Base-by-base conservation (phyloP, 2,329 filamentous ascomycete genomes). In the Fusarium piperis region DNA sequence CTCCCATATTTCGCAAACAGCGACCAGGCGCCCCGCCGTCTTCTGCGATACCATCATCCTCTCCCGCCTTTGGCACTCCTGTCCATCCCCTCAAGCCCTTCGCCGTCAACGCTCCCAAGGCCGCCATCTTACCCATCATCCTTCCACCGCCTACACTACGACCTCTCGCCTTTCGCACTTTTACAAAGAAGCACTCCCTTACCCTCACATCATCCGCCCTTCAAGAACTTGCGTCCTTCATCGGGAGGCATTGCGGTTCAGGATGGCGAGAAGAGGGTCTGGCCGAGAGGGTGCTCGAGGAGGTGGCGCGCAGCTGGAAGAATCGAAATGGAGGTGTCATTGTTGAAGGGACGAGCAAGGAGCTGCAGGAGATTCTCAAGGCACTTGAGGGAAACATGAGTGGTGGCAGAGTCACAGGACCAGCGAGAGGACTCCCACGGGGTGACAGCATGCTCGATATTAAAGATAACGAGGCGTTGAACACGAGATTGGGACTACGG, bases 181-280 rank as follows among this genome's bases (percentile, higher is more conserved):
- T 99, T 74, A 99, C 96, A 2, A 98, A 98, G 82, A 99, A 98
- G 79, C 94, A 99, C 83, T 97, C 95, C 75, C 86, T 99, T 62
- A 98, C 95, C 0, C 89, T 99, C 59, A 95, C 93, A 9, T 96
- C 95, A 0, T 90, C 94, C 0, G 94, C 96, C 0, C 85, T 99
- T 6, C 91, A 95, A 80, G 90, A 93, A 52, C 87, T 99, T 33
- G 95, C 96, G 20, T 88, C 89, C 1, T 99, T 99, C 80, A 92
- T 99, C 59, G 97, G 96, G 12, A 92, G 93, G 74, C 93, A 97
- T 81, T 99, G 96, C 80, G 96, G 96, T 35, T 95, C 95, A 64
- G 94, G 91, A 91, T 99, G 96, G 96, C 90, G 95, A 76, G 95
- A 98, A 83, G 94, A 97, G 79, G 95, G 97, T 0, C 85, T 98